Conservation (phyloP, 75 land plant genomes). For the Cunninghamia lanceolata region DNA sequence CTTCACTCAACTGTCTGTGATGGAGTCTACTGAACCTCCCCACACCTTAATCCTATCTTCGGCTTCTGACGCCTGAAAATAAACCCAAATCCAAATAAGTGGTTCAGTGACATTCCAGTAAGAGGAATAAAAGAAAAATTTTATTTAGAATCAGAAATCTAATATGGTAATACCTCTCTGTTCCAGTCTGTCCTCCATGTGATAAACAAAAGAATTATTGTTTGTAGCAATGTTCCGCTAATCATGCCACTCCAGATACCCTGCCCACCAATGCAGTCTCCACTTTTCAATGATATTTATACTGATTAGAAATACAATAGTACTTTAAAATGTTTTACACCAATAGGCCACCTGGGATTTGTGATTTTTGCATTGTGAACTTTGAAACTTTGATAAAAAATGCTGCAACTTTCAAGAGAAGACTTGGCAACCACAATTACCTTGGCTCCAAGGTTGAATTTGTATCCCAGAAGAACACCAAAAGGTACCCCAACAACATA, state of each 20-base stretch:
- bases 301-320: not conserved
- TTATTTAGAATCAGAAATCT: not conserved
- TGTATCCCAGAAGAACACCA: slow-evolving; percentile 8
- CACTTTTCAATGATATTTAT: not conserved
- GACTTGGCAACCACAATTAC: not conserved
- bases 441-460: not conserved
- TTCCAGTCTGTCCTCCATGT: slow-evolving; percentile 43
- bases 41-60: slow-evolving; percentile 5
- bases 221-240: slow-evolving; percentile 48
- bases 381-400: not conserved
- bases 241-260: slow-evolving; percentile 69
- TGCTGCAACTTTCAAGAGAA: not conserved
- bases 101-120: not conserved
- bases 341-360: not conserved
- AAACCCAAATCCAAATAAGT: not conserved
- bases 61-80: slow-evolving; percentile 4
- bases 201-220: slow-evolving; percentile 34
- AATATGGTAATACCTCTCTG: slow-evolving; percentile 30
- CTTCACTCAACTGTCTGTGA: not conserved
- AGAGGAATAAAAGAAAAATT: not conserved
- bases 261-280: slow-evolving; percentile 19
- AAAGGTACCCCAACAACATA: slow-evolving; percentile 6
- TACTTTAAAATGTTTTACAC: not conserved
- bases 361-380: not conserved
- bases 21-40: not conserved